Conservation (phyloP, 1,284 basidiomycete species). For the Rugosomyces carneus region DNA sequence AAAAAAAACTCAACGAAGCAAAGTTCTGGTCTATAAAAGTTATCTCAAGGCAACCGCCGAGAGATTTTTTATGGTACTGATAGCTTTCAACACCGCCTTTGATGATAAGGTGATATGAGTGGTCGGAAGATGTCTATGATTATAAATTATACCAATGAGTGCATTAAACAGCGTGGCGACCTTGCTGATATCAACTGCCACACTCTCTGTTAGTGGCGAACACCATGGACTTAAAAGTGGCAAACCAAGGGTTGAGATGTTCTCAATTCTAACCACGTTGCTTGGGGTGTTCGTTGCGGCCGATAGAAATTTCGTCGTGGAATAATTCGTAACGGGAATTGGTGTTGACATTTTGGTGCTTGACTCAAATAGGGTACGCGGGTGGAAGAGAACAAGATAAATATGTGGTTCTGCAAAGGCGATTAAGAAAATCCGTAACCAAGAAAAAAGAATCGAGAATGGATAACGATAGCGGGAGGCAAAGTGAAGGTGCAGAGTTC, state of each 20-base stretch:
- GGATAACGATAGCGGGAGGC: constrained; percentile 14
- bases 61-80: constrained; percentile 33
- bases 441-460: constrained; percentile 2
- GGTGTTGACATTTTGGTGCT: constrained; percentile 13
- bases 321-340: constrained; percentile 2
- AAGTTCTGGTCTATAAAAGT: constrained; percentile 44
- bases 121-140: neutral
- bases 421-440: constrained; percentile 10
- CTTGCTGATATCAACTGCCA: constrained; percentile 39
- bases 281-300: neutral
- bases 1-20: constrained; percentile 33
- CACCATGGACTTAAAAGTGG: constrained; percentile 1
- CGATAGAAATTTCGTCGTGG: constrained; percentile 9
- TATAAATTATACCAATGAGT: constrained; percentile 41
- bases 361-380: constrained; percentile 15
- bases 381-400: constrained; percentile 13
- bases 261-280: constrained; percentile 37
- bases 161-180: constrained; percentile 51
- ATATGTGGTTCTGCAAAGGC: constrained; percentile 8
- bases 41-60: constrained; percentile 41
- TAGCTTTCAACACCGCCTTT: constrained; percentile 26
- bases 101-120: neutral
- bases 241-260: constrained; percentile 35
- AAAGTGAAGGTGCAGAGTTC: constrained; percentile 12
- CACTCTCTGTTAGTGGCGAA: neutral